Evolutionary conservation across 441 rosid genomes (phyloP).

Genomic region (Jatropha multifida): DNA sequence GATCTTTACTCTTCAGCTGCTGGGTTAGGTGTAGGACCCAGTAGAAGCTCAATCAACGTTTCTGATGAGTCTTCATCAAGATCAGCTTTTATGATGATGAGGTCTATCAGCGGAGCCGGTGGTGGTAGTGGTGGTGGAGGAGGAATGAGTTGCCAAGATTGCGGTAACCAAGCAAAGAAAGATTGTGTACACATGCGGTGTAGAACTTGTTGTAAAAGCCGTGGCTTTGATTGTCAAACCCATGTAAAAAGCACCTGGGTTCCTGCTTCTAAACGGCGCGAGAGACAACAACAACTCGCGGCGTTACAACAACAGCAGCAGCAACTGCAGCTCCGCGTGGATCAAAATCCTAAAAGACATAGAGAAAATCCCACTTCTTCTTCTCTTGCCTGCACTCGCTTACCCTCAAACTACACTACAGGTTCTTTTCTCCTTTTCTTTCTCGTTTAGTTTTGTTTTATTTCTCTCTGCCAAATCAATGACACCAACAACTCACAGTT

Average conservation of each 20-base stretch:
- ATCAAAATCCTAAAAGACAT: conserved; percentile 47
- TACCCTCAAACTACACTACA: conserved; percentile 36
- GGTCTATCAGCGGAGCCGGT: conserved; percentile 38
- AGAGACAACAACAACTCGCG: conserved; percentile 59
- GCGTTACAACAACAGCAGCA: conserved; percentile 30
- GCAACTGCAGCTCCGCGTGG: conserved; percentile 37
- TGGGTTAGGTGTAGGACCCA: conserved; percentile 70
- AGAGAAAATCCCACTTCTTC: conserved; percentile 52
- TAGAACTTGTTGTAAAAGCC: conserved; percentile 90
- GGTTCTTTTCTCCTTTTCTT: conserved; percentile 33
- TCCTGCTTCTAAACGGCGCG: conserved; percentile 88
- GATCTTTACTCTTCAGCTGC: conserved; percentile 79
- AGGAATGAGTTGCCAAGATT: conserved; percentile 75
- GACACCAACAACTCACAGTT: conserved; percentile 22
- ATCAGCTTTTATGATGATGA: conserved; percentile 62
- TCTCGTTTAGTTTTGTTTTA: not conserved
- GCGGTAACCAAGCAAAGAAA: conserved; percentile 84
- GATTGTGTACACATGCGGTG: conserved; percentile 83
- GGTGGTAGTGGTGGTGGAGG: conserved; percentile 21
- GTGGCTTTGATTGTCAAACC: conserved; percentile 84
- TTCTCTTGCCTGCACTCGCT: conserved; percentile 55
- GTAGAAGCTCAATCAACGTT: conserved; percentile 46
- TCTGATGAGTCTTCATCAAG: conserved; percentile 53
- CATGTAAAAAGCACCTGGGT: conserved; percentile 97
- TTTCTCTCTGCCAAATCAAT: conserved; percentile 1